A percentile compares a stretch with the other conserved stretches of the same genome.
Conservation (phyloP, 106 monocot genomes). For the Amphibolis antarctica region DNA sequence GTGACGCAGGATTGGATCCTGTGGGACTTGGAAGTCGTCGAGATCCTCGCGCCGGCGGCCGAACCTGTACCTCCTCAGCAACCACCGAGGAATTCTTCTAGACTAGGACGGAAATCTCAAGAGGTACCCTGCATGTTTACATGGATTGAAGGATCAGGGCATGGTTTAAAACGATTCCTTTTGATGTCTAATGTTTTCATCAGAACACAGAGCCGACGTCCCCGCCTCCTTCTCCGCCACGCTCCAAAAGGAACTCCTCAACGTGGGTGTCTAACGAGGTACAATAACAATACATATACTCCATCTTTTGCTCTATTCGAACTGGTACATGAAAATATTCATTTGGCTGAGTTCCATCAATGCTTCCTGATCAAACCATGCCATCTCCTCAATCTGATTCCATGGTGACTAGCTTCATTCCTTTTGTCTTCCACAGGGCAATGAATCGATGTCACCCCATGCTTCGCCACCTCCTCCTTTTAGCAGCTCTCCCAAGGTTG, state of each 20-base stretch:
- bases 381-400: neutral
- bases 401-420: neutral
- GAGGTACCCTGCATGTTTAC: too few relatives aligned
- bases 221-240: neutral
- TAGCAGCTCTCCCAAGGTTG: too few relatives aligned
- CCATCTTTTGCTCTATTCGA: neutral
- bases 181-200: neutral
- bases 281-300: neutral
- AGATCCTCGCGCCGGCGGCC: neutral
- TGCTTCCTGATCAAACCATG: neutral
- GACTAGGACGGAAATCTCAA: neutral
- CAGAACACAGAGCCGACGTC: neutral
- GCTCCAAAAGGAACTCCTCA: neutral
- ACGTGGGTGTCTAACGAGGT: neutral
- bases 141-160: too few relatives aligned
- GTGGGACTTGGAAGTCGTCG: conserved; percentile 27
- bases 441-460: too few relatives aligned
- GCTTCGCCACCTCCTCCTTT: too few relatives aligned
- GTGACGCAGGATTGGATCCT: conserved; percentile 70
- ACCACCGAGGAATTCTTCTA: neutral
- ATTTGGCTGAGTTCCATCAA: neutral
- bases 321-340: neutral
- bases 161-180: too few relatives aligned
- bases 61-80: neutral
- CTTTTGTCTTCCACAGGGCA: too few relatives aligned